Evolutionary conservation across 305 asterid genomes (phyloP), one percentile per base, ranked within the genome.

Genomic region (Fraxinus latifolia): DNA sequence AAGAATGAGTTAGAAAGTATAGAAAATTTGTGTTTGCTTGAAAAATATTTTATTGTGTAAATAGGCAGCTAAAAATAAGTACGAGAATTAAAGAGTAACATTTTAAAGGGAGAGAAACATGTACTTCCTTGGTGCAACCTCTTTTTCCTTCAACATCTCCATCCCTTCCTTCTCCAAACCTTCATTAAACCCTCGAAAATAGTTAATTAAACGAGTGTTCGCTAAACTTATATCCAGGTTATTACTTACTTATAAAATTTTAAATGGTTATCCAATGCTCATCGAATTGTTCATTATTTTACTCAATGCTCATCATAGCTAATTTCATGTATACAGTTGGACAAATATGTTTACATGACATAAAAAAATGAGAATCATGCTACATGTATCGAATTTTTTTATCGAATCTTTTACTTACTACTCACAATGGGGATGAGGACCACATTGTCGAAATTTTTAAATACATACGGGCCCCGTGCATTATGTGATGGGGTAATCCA

Each of bases 61-160:
- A 44, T 44, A 3, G 3, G 1, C 1, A 3, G 1, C 14, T 44
- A 44, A 44, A 12, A 44, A 44, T 44, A 44, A 44, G 17, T 12
- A 44, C 17, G 55, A 12, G 5, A 44, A 44, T 44, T 4, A 3
- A 44, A 12, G 4, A 44, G 55, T 12, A 4, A 12, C 12, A 44
- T 42, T 42, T 42, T 42, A 42, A 42, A 42, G 53, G 53, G n/a
- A 2, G 53, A 42, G 4, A 42, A 42, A 42, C 5, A 0, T 1
- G 53, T n/a, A 58, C 91, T 92, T 95, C 60, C 86, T 90, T 5
- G 96, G 95, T 78, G 72, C 92, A 1, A 78, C 76, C 7, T 91
- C 90, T 78, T 82, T 85, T 71, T 87, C 91, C 93, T 87, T 93
- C 89, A 93, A 15, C 87, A 88, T 87, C 87, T 82, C 91, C 90